These are phyloP conservation scores for Saccharum spontaneum DNA, from an alignment of 176 grass and related monocot species.

Conservation along the genomic window DNA sequence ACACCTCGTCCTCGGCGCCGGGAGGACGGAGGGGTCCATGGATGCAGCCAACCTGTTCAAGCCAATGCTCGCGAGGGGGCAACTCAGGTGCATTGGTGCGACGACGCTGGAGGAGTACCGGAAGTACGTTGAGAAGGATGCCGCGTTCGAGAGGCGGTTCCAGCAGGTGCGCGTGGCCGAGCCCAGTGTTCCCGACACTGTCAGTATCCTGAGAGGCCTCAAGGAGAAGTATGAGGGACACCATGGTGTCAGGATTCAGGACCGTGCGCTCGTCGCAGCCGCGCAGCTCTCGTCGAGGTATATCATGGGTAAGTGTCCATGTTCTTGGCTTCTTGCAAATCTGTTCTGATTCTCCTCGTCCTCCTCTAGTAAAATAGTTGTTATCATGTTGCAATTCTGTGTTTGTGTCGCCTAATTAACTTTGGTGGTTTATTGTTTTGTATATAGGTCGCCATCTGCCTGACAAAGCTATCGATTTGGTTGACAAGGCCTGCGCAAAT, in stretches of 20 bases:
- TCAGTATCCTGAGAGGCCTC: conserved; percentile 68
- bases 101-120: conserved; percentile 83
- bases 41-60: conserved; percentile 88
- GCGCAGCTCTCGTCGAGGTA: conserved; percentile 78
- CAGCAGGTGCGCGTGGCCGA: conserved; percentile 80
- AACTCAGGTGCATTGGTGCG: conserved; percentile 79
- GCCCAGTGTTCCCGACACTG: conserved; percentile 71
- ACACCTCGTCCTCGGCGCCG: conserved; percentile 80
- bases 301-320: conserved; percentile 60
- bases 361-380: neutral
- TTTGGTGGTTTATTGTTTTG: neutral
- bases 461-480: conserved; percentile 83
- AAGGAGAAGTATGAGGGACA: conserved; percentile 88
- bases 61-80: conserved; percentile 81
- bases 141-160: conserved; percentile 78
- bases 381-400: too few species aligned
- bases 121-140: conserved; percentile 89
- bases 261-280: conserved; percentile 64
- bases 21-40: conserved; percentile 74
- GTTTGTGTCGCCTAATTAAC: neutral
- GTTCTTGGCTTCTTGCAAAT: neutral
- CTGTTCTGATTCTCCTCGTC: neutral
- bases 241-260: conserved; percentile 75
- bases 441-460: conserved; percentile 62
- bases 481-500: conserved; percentile 83